A percentile compares a stretch with the other conserved stretches of the same genome.
These are phyloP conservation scores for Persicaria tinctoria DNA, from an alignment of 148 eudicot species.

Conservation along the genomic window DNA sequence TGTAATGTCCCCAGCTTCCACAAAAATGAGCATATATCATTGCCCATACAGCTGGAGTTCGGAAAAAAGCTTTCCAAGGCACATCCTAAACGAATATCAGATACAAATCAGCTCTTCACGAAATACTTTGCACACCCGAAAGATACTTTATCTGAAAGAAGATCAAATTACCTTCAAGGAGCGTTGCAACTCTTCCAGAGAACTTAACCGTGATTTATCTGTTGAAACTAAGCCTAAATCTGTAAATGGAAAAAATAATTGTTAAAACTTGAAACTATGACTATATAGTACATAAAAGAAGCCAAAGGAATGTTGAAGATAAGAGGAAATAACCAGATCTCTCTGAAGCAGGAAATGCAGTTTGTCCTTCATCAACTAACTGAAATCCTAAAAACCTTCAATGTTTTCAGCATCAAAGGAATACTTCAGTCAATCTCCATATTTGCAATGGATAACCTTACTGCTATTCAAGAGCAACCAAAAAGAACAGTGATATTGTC, in stretches of 20 bases:
- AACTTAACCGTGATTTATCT: slow-evolving; percentile 31
- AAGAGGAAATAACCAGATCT: slow-evolving; percentile 41
- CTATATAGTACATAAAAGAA: slow-evolving; percentile 43
- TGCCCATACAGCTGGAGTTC: slow-evolving; percentile 94
- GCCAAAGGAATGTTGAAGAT: slow-evolving; percentile 16
- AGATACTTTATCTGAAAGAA: neutral
- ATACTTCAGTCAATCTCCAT: slow-evolving; percentile 26
- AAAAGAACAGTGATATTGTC: slow-evolving; percentile 4
- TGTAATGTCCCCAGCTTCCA: slow-evolving; percentile 99
- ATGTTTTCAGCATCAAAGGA: slow-evolving; percentile 31
- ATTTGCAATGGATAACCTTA: slow-evolving; percentile 14
- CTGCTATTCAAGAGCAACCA: slow-evolving; percentile 20
- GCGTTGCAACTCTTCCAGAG: slow-evolving; percentile 51
- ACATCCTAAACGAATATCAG: slow-evolving; percentile 33
- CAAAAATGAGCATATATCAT: slow-evolving; percentile 99
- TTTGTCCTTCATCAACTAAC: slow-evolving; percentile 52
- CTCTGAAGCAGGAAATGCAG: slow-evolving; percentile 29
- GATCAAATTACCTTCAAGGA: slow-evolving; percentile 52
- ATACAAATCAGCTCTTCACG: neutral
- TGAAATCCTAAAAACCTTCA: slow-evolving; percentile 93
- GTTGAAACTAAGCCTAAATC: slow-evolving; percentile 31
- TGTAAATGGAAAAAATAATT: slow-evolving; percentile 19
- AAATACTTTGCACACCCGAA: neutral
- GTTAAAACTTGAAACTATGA: neutral
- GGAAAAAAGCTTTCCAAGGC: slow-evolving; percentile 90